Evolutionary conservation across 78 protist species (phyloP), one percentile per base, ranked within the genome.

Genomic region (Dictyostelium capitatum): DNA sequence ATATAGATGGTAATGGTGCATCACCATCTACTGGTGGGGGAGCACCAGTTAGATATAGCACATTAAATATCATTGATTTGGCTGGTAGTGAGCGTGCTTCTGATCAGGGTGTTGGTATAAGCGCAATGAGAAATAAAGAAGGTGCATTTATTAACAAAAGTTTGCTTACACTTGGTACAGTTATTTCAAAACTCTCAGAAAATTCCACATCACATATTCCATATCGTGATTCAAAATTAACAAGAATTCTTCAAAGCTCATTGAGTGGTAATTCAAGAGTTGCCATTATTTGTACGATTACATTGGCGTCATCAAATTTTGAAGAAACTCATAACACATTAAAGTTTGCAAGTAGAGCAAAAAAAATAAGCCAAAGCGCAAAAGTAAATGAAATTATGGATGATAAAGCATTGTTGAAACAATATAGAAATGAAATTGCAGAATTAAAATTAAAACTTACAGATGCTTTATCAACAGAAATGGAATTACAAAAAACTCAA

Each of bases 261-360:
- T 92, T 96, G 12, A 94, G 97, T 19, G 98, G 98, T 53, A 97
- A 97, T 62, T 84, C 97, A 0, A 80, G 78, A 9, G 77, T 90
- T 28, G 95, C 90, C 0, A 83, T 90, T 48, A 80, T 90, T 5
- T 90, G 95, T 41, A 90, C 95, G 0, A 81, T 90, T 17, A 82
- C 95, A 20, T 50, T 90, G 50, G 82, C 91, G 11, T 46, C 50
- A 6, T 47, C 43, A 17, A 90, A 90, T 59, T 90, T 80, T 59
- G 95, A 90, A 25, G 95, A 90, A 62, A 70, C 95, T 2, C 89
- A 90, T 37, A 69, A 74, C 12, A 90, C 90, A 25, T 96, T 98
- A 75, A 93, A 97, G 74, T 98, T 97, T 84, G 98, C 99, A 28
- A 23, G 69, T 11, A 81, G 97, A 30, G 99, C 99, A 6, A 98